Evolutionary conservation across 2,329 filamentous ascomycete genomes (phyloP).

Genomic region (Paecilomyces fulvus): DNA sequence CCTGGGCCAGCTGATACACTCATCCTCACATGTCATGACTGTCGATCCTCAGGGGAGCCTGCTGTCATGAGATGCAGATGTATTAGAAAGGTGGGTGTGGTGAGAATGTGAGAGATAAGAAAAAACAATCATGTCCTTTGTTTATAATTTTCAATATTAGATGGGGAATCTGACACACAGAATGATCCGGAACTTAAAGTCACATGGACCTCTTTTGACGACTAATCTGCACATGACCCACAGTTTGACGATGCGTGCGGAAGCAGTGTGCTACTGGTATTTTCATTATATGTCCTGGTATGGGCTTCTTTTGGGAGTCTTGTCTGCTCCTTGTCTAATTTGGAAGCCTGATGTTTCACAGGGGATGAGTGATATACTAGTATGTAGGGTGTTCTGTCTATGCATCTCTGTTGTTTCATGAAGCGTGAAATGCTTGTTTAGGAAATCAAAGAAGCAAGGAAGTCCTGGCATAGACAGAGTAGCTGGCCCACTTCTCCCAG

Average conservation of each 20-base stretch:
- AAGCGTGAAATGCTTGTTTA: too few relatives aligned
- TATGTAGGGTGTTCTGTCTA: too few relatives aligned
- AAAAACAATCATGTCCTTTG: neutral
- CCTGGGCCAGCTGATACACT: neutral
- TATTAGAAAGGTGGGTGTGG: neutral
- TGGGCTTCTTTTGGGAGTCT: neutral
- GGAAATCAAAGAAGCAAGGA: too few relatives aligned
- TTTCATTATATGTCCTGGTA: neutral
- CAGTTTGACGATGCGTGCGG: neutral
- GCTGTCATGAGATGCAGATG: neutral
- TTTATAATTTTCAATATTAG: neutral
- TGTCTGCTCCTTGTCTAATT: neutral
- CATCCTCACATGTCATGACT: neutral
- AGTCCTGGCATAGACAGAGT: too few relatives aligned
- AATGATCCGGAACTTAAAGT: neutral
- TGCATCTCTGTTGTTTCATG: too few relatives aligned
- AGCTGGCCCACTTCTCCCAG: too few relatives aligned
- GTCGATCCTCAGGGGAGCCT: neutral
- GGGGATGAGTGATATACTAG: too few relatives aligned
- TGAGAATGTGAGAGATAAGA: neutral
- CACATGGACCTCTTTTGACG: neutral
- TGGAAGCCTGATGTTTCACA: neutral
- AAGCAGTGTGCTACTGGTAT: neutral
- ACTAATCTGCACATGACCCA: constrained; percentile 2
- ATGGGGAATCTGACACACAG: neutral